These are phyloP conservation scores for Fusarium sp. DNA, from an alignment of 2,329 filamentous ascomycete genomes.

Conservation along the genomic window DNA sequence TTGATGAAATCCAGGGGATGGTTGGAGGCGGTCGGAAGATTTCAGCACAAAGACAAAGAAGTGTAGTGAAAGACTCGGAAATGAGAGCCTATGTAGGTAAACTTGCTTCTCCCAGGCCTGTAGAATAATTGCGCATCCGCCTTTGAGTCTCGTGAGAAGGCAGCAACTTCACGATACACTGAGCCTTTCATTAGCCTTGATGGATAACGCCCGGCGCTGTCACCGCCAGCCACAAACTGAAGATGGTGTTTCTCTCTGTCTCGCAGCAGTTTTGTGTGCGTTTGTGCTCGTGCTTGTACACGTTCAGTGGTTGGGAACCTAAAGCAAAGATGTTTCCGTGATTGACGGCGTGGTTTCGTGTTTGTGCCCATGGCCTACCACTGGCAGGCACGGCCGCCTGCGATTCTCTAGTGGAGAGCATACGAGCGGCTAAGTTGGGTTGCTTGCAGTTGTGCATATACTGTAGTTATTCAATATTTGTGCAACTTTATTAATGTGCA, in stretches of 20 bases:
- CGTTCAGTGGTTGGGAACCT: constrained; percentile 1
- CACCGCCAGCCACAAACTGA: constrained; percentile 5
- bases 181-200: neutral
- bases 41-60: neutral
- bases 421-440: constrained; percentile 5
- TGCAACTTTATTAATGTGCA: constrained; percentile 6
- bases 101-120: constrained; percentile 13
- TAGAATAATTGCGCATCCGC: neutral
- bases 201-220: neutral
- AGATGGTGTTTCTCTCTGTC: constrained; percentile 11
- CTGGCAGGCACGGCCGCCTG: neutral
- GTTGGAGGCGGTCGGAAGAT: constrained; percentile 25
- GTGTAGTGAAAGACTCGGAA: constrained; percentile 28
- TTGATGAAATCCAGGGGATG: constrained; percentile 31
- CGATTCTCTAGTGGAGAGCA: neutral
- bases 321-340: constrained; percentile 26
- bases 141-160: constrained; percentile 1
- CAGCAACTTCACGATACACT: neutral
- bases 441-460: constrained; percentile 6
- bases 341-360: constrained; percentile 38
- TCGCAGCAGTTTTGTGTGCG: constrained; percentile 19
- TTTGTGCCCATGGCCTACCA: constrained; percentile 20
- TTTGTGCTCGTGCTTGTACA: constrained; percentile 1
- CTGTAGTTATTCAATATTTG: neutral
- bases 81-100: constrained; percentile 30